Evolutionary conservation across 345 rosid genomes (phyloP).

Genomic region (Carallia brachiata): DNA sequence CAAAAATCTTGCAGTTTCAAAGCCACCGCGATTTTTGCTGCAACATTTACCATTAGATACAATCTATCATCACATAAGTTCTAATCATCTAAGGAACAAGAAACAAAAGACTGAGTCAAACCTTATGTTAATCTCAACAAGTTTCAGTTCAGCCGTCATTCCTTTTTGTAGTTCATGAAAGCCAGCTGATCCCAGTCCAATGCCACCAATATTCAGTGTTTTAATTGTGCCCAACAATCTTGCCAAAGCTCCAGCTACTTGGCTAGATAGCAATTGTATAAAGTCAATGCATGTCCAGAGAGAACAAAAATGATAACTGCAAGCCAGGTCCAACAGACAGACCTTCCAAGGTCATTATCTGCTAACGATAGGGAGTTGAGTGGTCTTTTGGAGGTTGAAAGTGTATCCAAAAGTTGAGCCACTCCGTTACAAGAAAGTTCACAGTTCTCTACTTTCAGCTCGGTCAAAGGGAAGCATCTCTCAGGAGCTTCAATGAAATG

Average conservation of each 20-base stretch:
- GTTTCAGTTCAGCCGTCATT: slow-evolving; percentile 37
- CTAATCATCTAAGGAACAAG: slow-evolving; percentile 2
- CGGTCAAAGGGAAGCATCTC: slow-evolving; percentile 42
- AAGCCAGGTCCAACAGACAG: slow-evolving; percentile 20
- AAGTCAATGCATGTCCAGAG: slow-evolving; percentile 16
- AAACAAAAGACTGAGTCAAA: slow-evolving; percentile 25
- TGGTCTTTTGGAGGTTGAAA: slow-evolving; percentile 47
- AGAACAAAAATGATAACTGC: slow-evolving; percentile 8
- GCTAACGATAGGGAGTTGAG: slow-evolving; percentile 63
- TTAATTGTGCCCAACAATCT: slow-evolving; percentile 41
- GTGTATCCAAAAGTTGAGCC: slow-evolving; percentile 48
- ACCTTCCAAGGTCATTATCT: slow-evolving; percentile 84
- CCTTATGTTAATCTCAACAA: slow-evolving; percentile 72
- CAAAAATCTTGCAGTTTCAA: slow-evolving; percentile 69
- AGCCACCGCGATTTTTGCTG: slow-evolving; percentile 90
- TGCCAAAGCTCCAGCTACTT: slow-evolving; percentile 57
- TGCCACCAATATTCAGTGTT: slow-evolving; percentile 63
- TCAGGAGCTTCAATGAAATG: slow-evolving; percentile 52
- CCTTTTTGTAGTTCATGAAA: slow-evolving; percentile 52
- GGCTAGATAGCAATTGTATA: slow-evolving; percentile 40
- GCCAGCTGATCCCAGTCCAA: slow-evolving; percentile 76
- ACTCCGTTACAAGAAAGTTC: slow-evolving; percentile 70
- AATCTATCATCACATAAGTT: not conserved
- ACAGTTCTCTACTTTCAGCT: slow-evolving; percentile 69
- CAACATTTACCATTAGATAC: slow-evolving; percentile 8